These are phyloP conservation scores for Suillus americanus DNA, from an alignment of 768 basidiomycete species.

Conservation along the genomic window DNA sequence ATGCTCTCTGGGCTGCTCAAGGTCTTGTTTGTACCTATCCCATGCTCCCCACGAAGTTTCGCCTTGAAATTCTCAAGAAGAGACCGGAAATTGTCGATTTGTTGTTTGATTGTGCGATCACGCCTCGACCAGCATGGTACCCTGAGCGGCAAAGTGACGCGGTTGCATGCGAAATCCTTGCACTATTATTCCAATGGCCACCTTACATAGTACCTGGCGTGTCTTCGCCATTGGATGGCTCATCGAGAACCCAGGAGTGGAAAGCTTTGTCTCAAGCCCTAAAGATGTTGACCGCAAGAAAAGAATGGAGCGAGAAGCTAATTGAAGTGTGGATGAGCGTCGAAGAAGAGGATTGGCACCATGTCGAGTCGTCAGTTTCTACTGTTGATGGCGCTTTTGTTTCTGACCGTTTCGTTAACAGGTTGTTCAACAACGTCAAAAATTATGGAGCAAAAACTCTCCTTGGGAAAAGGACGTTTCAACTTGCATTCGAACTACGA, in stretches of 20 bases:
- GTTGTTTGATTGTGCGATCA: constrained; percentile 22
- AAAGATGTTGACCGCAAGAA: constrained; percentile 20
- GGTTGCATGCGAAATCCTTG: constrained; percentile 23
- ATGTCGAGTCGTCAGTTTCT: constrained; percentile 18
- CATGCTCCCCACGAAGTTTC: constrained; percentile 5
- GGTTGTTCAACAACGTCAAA: constrained; percentile 15
- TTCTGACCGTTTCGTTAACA: neutral
- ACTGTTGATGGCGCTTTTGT: neutral
- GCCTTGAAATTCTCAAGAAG: constrained; percentile 15
- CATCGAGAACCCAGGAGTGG: constrained; percentile 19
- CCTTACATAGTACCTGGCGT: constrained; percentile 20
- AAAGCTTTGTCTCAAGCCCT: constrained; percentile 16
- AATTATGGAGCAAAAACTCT: constrained; percentile 20
- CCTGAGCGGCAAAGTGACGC: constrained; percentile 25
- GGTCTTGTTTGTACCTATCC: constrained; percentile 14
- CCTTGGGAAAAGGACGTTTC: constrained; percentile 12
- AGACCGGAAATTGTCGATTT: constrained; percentile 14
- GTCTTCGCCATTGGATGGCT: constrained; percentile 4
- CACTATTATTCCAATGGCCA: constrained; percentile 22
- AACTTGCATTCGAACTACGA: constrained; percentile 20
- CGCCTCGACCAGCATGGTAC: constrained; percentile 27
- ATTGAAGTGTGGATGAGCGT: constrained; percentile 22
- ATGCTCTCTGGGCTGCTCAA: constrained; percentile 11
- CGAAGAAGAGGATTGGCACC: constrained; percentile 22
- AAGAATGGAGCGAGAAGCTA: constrained; percentile 22